phyloP scores from a whole-genome alignment of 2,329 filamentous ascomycete genomes.

The Cordyceps militaris region DNA sequence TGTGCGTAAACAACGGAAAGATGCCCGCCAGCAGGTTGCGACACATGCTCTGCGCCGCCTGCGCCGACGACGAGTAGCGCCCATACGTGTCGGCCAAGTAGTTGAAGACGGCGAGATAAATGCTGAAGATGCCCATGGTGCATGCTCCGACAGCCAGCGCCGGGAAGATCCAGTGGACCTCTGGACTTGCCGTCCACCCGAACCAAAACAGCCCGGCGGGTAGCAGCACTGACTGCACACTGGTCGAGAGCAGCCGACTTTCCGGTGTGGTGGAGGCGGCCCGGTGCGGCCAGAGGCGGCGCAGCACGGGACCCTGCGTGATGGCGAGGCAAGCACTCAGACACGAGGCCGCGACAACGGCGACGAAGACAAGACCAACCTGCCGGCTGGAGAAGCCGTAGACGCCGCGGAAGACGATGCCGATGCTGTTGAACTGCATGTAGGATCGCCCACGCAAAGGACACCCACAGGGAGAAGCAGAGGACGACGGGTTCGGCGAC shows the following conservation, averaged over 20 bases:
- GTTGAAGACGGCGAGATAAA: slow-evolving; percentile 87
- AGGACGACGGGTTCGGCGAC: slow-evolving; percentile 75
- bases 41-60: slow-evolving; percentile 81
- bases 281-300: not conserved
- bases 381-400: slow-evolving; percentile 47
- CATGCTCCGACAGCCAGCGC: not conserved
- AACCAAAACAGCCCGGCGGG: slow-evolving; percentile 60
- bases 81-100: slow-evolving; percentile 87
- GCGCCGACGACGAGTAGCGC: slow-evolving; percentile 73
- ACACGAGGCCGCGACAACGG: not conserved
- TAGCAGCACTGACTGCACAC: slow-evolving; percentile 65
- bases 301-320: not conserved
- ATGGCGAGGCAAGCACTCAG: not conserved
- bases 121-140: slow-evolving; percentile 63
- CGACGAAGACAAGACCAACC: not conserved
- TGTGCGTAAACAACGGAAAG: slow-evolving; percentile 69
- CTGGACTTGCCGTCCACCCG: slow-evolving; percentile 17
- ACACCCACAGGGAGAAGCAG: slow-evolving; percentile 82
- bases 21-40: slow-evolving; percentile 75
- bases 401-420: too few relatives aligned
- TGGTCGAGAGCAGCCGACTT: slow-evolving; percentile 74
- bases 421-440: slow-evolving; percentile 74
- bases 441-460: slow-evolving; percentile 83
- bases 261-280: slow-evolving; percentile 52
- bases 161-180: slow-evolving; percentile 56